A percentile compares a stretch with the other conserved stretches of the same genome.
phyloP scores from a whole-genome alignment of 2,329 filamentous ascomycete species.

The Aspergillus candidus region DNA sequence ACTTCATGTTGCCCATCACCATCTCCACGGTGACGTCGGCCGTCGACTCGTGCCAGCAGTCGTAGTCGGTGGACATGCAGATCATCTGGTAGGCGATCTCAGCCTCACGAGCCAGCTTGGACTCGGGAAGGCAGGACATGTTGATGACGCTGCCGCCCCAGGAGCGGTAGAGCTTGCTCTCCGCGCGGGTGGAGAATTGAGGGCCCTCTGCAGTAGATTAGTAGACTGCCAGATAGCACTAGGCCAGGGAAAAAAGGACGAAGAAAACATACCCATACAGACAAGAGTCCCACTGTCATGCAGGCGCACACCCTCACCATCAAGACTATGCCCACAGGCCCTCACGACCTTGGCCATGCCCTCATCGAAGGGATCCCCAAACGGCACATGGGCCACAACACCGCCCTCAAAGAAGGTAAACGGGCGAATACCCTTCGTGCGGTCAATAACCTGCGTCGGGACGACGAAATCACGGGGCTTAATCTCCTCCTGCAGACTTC shows the following conservation, averaged over 20 bases:
- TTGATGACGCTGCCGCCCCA: constrained; percentile 97
- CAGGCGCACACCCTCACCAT: constrained; percentile 76
- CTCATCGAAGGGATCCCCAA: constrained; percentile 90
- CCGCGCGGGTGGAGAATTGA: constrained; percentile 92
- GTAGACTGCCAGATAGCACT: background rate
- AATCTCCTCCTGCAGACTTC: constrained; percentile 85
- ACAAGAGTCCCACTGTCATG: constrained; percentile 81
- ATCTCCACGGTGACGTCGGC: constrained; percentile 88
- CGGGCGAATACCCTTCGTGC: constrained; percentile 87
- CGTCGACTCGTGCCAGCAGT: constrained; percentile 84
- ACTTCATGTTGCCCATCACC: constrained; percentile 94
- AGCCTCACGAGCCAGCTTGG: constrained; percentile 91
- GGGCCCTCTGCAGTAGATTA: constrained; percentile 66
- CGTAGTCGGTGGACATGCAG: constrained; percentile 98
- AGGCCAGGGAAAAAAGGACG: background rate
- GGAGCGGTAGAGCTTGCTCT: constrained; percentile 87
- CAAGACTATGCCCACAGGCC: constrained; percentile 67
- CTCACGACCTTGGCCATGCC: constrained; percentile 69
- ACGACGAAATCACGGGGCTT: constrained; percentile 95
- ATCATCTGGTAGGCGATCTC: constrained; percentile 98
- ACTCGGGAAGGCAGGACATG: constrained; percentile 93
- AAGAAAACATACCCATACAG: constrained; percentile 68
- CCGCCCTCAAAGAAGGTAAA: constrained; percentile 86
- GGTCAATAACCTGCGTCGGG: constrained; percentile 94
- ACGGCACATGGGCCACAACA: constrained; percentile 87